Evolutionary conservation across 805 yeast genomes (phyloP), one percentile per base, ranked within the genome.

Genomic region (Sungouiella blattae): DNA sequence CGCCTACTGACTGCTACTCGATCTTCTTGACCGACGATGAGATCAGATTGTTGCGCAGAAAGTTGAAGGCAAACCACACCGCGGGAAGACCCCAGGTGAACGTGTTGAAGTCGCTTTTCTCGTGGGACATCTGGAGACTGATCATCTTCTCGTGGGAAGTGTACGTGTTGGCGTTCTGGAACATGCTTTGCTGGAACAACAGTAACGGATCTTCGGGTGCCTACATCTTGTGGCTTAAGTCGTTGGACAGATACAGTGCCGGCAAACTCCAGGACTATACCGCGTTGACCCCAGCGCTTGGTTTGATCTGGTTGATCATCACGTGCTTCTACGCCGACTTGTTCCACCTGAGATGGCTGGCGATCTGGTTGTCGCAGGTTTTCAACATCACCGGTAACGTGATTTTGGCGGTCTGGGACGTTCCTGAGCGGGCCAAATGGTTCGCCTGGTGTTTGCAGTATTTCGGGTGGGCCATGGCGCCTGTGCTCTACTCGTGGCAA

Each of bases 401-500:
- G 1, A 60, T 79, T 16, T 57, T 79, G 44, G 78, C 80, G 5
- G 70, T 69, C 28, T 79, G 85, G 85, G 56, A 77, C 43, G 75
- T 79, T 18, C 67, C 78, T 0, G 63, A 64, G 27, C 39, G 63
- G n/a, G 77, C 83, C 11, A 77, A 79, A 55, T 78, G 84, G 83
- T 77, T 70, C 61, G 85, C 78, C 0, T 79, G 74, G 53, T 64
- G 77, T 48, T 64, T 73, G 32, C 77, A 75, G 14, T 79, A 78
- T 49, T 75, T 76, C 54, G 74, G 79, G 11, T 78, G 81, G 71
- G 74, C 83, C 12, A 75, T 75, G 53, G 77, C 83, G 2, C 80
- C 84, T 0, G 78, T 78, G 30, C 57, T 77, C 32, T 75, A 78
- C 64, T 69, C 80, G 1, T 70, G 74, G 64, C 73, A 73, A 37